These are phyloP conservation scores for Tetrastigma voinierianum DNA, from an alignment of 164 flowering plant species.

Conservation along the genomic window DNA sequence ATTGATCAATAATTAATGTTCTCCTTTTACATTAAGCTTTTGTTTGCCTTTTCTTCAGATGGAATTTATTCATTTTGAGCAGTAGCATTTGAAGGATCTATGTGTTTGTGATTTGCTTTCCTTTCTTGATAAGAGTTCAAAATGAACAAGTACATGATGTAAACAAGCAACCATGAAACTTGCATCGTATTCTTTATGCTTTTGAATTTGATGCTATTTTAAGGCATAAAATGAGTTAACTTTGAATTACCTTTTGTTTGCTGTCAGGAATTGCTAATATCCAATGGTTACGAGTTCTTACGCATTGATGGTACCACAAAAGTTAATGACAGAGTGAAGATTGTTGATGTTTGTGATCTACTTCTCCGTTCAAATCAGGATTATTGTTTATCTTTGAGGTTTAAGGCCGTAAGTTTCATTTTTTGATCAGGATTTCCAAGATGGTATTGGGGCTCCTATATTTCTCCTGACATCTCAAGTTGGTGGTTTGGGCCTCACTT, in stretches of 20 bases:
- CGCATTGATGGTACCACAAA: constrained; percentile 98
- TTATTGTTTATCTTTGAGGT: not conserved
- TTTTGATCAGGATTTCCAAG: constrained; percentile 81
- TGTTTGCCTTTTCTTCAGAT: too few species aligned
- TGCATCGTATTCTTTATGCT: not conserved
- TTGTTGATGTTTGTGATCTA: constrained; percentile 64
- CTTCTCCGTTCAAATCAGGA: not conserved
- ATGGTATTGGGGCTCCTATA: constrained; percentile 77
- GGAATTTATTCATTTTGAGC: not conserved
- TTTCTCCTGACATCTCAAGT: constrained; percentile 97
- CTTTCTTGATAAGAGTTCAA: not conserved
- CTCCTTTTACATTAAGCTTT: too few species aligned
- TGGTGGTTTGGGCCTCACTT: constrained; percentile 97
- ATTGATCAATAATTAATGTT: too few species aligned
- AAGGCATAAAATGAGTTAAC: not conserved
- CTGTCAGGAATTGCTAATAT: constrained; percentile 57
- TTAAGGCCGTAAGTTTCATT: not conserved
- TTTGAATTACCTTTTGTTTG: constrained; percentile 5
- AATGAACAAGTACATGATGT: too few species aligned
- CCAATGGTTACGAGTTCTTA: constrained; percentile 54
- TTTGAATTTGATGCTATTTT: not conserved
- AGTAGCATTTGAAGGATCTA: not conserved
- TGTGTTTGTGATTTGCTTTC: not conserved
- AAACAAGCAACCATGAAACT: not conserved
- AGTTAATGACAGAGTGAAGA: constrained; percentile 67